Conservation (phyloP, 257 asterid species). For the Ilex aquifolium region DNA sequence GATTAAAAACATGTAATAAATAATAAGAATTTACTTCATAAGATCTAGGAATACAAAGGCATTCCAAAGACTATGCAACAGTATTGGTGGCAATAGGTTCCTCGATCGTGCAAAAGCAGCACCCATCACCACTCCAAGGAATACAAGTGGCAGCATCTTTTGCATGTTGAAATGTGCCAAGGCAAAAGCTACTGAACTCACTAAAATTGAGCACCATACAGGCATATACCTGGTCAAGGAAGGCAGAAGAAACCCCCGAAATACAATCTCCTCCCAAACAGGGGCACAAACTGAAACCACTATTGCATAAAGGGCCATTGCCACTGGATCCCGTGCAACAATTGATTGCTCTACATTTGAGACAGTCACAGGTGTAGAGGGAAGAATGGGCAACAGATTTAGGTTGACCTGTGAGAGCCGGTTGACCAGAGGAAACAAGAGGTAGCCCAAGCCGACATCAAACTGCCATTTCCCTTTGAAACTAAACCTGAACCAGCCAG, state of each 20-base stretch:
- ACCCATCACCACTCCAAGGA: neutral
- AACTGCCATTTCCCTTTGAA: neutral
- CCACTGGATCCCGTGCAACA: neutral
- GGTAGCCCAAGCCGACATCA: neutral
- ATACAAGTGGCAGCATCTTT: neutral
- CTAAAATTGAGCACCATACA: neutral
- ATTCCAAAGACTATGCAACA: neutral
- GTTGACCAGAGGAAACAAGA: neutral
- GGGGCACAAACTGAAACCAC: conserved; percentile 1
- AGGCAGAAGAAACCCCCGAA: neutral
- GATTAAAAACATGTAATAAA: too few species aligned
- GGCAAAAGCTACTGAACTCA: neutral
- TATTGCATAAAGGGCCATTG: neutral
- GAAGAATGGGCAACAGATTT: neutral
- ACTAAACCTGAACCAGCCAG: neutral
- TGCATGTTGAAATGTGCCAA: neutral
- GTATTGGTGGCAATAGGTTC: neutral
- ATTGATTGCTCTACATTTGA: neutral
- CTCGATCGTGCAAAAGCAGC: neutral
- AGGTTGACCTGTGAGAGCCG: neutral
- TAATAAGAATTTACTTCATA: neutral
- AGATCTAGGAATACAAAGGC: neutral
- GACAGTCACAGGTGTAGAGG: neutral
- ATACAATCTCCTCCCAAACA: neutral
- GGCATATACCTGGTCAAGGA: neutral